Percentiles rank a stretch among this genome's conserved stretches.
Evolutionary conservation across 257 asterid genomes (phyloP).

Genomic region (Lithospermum erythrorhizon): DNA sequence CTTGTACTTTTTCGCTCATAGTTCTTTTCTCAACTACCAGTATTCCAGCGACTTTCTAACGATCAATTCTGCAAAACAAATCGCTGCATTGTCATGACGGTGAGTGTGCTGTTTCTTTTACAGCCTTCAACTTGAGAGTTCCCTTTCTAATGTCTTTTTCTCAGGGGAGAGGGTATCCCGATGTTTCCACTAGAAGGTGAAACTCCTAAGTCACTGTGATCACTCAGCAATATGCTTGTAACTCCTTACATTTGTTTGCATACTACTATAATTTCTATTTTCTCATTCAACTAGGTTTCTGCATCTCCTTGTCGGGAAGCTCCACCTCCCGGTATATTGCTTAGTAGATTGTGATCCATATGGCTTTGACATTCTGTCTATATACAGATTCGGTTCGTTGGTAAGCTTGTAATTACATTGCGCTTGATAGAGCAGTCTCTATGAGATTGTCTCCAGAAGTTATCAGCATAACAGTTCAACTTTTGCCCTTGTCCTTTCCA

Average conservation of each 20-base stretch:
- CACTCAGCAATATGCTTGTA: constrained; percentile 4
- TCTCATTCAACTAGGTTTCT: constrained; percentile 42
- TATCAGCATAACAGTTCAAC: neutral
- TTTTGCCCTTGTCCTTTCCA: constrained; percentile 19
- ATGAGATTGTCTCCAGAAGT: neutral
- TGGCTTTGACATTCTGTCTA: constrained; percentile 75
- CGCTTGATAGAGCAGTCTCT: no score
- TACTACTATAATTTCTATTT: neutral
- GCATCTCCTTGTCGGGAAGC: constrained; percentile 51
- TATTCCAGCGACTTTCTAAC: constrained; percentile 82
- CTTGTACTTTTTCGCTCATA: neutral
- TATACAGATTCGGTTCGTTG: constrained; percentile 83
- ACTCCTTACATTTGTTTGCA: neutral
- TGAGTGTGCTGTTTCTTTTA: constrained; percentile 18
- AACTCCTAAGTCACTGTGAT: neutral
- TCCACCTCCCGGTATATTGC: constrained; percentile 67
- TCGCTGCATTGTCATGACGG: constrained; percentile 73
- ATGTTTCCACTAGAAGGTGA: constrained; percentile 88
- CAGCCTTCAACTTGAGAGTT: constrained; percentile 7
- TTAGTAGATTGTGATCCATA: constrained; percentile 91
- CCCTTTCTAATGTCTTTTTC: constrained; percentile 6
- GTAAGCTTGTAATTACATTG: constrained; percentile 24
- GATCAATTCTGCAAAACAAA: constrained; percentile 63
- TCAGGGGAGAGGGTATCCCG: constrained; percentile 99
- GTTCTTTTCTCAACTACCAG: constrained; percentile 25